Evolutionary conservation across 139 green algal species (phyloP), one percentile per base, ranked within the genome.

Genomic region (Chlorella ohadii): DNA sequence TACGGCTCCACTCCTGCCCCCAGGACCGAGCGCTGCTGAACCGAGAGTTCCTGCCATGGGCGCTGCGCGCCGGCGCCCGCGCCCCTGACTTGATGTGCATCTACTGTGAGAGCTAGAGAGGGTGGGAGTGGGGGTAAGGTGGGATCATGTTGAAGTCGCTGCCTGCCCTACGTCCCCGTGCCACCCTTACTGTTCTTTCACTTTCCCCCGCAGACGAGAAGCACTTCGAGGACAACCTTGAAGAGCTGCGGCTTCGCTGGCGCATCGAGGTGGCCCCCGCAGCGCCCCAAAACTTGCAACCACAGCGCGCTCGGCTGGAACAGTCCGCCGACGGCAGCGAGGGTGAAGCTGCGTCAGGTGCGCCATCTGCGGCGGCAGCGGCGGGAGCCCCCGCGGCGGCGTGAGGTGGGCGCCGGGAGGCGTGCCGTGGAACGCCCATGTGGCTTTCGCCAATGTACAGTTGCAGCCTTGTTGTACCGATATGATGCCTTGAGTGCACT

Each of bases 71-170:
- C 1, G 96, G 94, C 25, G 82, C 87, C 7, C 89, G 91, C 16
- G 93, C 91, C 76, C 72, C 87, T 13, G 94, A 98, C 81, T 88
- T 99, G 2, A 94, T 98, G 92, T 93, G 87, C 67, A 91, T 99
- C 51, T 59, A 59, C 51, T 59, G 51, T 59, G 51, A 59, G 51
- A n/a, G n/a, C n/a, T n/a, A n/a, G n/a, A n/a, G n/a, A n/a, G n/a
- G n/a, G 44, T 51, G 44, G 44, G 44, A 51, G 44, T 51, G n/a
- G n/a, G n/a, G n/a, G n/a, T n/a, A n/a, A n/a, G n/a, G n/a, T n/a
- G n/a, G n/a, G n/a, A n/a, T n/a, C n/a, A n/a, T n/a, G n/a, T n/a
- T n/a, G n/a, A n/a, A n/a, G n/a, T n/a, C n/a, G n/a, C n/a, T n/a
- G n/a, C n/a, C n/a, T n/a, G n/a, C n/a, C n/a, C n/a, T n/a, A n/a